Conservation (phyloP, 768 basidiomycete genomes). For the Tylopilus sp. region DNA sequence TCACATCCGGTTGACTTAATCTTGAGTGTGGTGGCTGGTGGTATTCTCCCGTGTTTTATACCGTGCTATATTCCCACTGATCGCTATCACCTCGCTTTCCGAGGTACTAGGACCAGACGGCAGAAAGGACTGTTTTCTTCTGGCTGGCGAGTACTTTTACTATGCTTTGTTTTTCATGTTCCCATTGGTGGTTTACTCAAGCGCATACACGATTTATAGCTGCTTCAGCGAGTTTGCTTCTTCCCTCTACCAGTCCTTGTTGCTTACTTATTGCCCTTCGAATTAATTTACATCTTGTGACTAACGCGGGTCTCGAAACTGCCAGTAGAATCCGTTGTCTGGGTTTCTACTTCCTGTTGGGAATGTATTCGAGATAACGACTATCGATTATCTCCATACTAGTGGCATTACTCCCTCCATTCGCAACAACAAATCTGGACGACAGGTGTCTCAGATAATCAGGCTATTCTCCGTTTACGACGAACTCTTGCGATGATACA, state of each 20-base stretch:
- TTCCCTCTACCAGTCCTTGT: slow-evolving; percentile 15
- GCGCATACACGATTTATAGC: slow-evolving; percentile 19
- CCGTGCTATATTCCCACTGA: slow-evolving; percentile 18
- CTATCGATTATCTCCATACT: too few relatives aligned
- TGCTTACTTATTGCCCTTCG: slow-evolving; percentile 15
- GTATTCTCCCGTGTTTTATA: slow-evolving; percentile 21
- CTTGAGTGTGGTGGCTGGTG: slow-evolving; percentile 5
- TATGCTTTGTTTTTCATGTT: slow-evolving; percentile 15
- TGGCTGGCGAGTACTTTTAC: slow-evolving; percentile 19
- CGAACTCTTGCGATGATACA: too few relatives aligned
- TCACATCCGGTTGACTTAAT: slow-evolving; percentile 19
- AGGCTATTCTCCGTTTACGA: too few relatives aligned
- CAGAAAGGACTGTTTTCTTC: slow-evolving; percentile 16
- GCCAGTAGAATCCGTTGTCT: neutral
- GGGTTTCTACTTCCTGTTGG: neutral
- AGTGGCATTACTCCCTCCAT: too few relatives aligned
- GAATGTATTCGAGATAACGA: neutral
- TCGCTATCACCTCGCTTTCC: slow-evolving; percentile 18
- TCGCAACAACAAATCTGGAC: too few relatives aligned
- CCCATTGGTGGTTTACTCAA: slow-evolving; percentile 19
- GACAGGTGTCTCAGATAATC: too few relatives aligned
- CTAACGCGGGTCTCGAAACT: neutral
- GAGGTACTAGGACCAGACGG: slow-evolving; percentile 25
- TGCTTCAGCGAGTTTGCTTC: slow-evolving; percentile 10
- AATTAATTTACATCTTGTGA: slow-evolving; percentile 21